These are phyloP conservation scores for Cutaneotrichosporon cyanovorans DNA, from an alignment of 1,284 basidiomycete genomes.

Conservation along the genomic window DNA sequence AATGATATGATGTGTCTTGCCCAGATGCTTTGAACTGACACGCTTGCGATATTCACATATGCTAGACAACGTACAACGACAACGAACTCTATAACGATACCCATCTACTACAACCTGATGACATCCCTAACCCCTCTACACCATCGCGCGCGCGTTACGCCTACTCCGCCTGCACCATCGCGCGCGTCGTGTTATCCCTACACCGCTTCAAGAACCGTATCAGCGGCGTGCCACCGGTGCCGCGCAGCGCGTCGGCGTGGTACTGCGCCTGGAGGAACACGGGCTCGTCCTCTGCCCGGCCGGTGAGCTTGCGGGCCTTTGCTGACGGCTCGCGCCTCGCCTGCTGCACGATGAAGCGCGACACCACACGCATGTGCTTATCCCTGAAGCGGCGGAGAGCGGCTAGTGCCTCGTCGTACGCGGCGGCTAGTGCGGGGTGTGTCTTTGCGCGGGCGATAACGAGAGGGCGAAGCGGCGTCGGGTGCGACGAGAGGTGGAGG, in stretches of 20 bases:
- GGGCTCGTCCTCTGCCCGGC: constrained; percentile 12
- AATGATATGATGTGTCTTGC: too few relatives aligned
- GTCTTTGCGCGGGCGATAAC: constrained; percentile 31
- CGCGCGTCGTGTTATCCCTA: constrained; percentile 65
- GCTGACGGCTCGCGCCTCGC: constrained; percentile 44
- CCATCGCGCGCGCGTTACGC: too few relatives aligned
- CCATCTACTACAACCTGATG: too few relatives aligned
- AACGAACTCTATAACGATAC: too few relatives aligned
- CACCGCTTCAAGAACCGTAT: constrained; percentile 73
- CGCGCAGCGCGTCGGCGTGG: constrained; percentile 55
- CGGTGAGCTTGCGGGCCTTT: constrained; percentile 29
- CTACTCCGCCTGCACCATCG: constrained; percentile 42
- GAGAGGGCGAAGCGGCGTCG: constrained; percentile 53
- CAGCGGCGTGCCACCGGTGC: constrained; percentile 79
- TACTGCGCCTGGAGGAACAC: constrained; percentile 7
- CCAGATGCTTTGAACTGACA: too few relatives aligned
- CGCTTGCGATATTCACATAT: too few relatives aligned
- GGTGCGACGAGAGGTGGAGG: constrained; percentile 60
- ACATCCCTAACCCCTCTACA: too few relatives aligned
- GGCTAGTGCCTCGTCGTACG: constrained; percentile 66
- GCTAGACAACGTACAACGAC: too few relatives aligned
- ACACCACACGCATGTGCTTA: constrained; percentile 77
- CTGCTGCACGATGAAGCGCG: constrained; percentile 72
- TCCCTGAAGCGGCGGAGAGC: constrained; percentile 76
- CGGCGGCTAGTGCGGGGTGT: constrained; percentile 49